Evolutionary conservation across 192 early-diverging fungal species (phyloP), one percentile per base, ranked within the genome.

Genomic region (Diversispora epigaea): DNA sequence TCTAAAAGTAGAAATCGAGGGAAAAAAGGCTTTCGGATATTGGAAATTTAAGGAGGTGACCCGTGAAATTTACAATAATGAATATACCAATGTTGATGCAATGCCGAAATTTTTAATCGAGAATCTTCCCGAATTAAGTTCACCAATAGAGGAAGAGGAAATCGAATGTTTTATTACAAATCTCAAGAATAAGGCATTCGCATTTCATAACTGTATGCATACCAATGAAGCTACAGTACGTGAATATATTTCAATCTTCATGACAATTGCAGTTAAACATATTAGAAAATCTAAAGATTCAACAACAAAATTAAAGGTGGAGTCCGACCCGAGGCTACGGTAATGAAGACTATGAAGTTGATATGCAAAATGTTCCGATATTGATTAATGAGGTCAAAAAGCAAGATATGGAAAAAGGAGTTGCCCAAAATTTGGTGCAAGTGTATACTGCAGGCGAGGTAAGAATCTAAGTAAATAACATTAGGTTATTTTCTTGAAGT

Each of bases 401-500:
- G 32, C 19, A 19, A 0, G 60, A 65, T 64, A 63, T 75, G 10
- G 22, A 61, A 47, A 75, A 75, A 21, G 73, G 61, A n/a, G 45
- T 75, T 32, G 49, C 73, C 4, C 58, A 75, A 75, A 75, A 75
- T 75, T 52, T 75, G 15, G 45, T 75, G 46, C 73, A 75, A 47
- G 10, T 75, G 1, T 65, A 75, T 52, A 62, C 41, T 75, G 73
- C 73, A 52, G 58, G 11, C 6, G 73, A 75, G 60, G 44, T 75
- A 75, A 64, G 32, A 41, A 3, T 12, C 46, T 10, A 25, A 54
- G 10, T 15, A n/a, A 44, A 39, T 73, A 10, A 40, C 17, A 12
- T 73, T 73, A 46, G 19, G 6, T 57, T 39, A 22, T 25, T 22
- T 45, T 25, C 32, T 73, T 8, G 43, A 21, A 21, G 40, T 61